Base-by-base conservation (phyloP, 2,329 filamentous ascomycete species). In the Pestalotiopsis sp. region DNA sequence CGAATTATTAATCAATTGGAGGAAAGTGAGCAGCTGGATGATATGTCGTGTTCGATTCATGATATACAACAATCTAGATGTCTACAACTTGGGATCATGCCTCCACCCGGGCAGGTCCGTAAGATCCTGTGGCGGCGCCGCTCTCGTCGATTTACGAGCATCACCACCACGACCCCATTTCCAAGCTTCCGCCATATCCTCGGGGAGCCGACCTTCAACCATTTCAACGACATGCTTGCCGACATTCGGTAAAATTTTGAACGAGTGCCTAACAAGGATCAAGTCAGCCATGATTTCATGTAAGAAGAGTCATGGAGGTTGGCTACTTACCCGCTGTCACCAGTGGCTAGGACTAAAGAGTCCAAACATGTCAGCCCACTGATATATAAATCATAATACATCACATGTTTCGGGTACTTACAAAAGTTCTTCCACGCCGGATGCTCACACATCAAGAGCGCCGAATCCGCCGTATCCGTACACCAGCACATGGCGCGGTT, bases 181-280 rank as follows among this genome's bases (percentile, higher is more conserved):
- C 83, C 83, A 85, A 2, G 80, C 79, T 59, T 80, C 70, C 4
- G 78, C 73, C 58, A 84, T 70, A 20, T 83, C 80, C 4, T 80
- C 73, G 0, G 79, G 76, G 13, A 85, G 71, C 4, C 72, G 76
- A 1, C 78, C 80, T 69, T 84, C 83, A 4, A 85, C 72, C 59
- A 85, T 69, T 72, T 84, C 82, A 12, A 85, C 83, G 3, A 85
- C 79, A 68, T 84, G 82, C 66, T 81, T 83, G 1, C 83, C 83
- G 65, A 85, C 84, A 62, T 78, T 84, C 1, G 83, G 83, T 14
- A 85, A 70, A 0, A 84, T 75, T 68, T 84, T 85, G 74, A 85
- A 85, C 1, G 79, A 79, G 69, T 85, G 83, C 2, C 82, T 83
- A 40, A 25, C 7, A n/a, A 36, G 0, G 5, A 20, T 65, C 25